Percentiles rank a stretch among this genome's conserved stretches.
phyloP scores from a whole-genome alignment of 345 rosid genomes.

The Odontarrhena argentea region DNA sequence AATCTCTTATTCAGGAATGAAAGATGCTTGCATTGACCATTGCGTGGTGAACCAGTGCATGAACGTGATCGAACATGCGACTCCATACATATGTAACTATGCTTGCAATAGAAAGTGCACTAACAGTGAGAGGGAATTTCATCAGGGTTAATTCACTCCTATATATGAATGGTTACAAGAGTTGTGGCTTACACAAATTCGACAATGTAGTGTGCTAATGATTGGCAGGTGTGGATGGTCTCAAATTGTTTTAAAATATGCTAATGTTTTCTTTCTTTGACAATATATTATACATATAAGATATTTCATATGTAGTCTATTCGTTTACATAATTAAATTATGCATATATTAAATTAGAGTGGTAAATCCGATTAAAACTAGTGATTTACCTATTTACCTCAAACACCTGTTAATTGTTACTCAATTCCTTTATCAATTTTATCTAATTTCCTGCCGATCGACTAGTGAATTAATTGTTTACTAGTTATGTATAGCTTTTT shows the following conservation, averaged over 20 bases:
- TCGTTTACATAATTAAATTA: too few species aligned
- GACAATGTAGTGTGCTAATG: not conserved
- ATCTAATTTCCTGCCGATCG: too few species aligned
- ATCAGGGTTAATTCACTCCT: not conserved
- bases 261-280: too few species aligned
- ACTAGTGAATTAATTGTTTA: too few species aligned
- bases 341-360: too few species aligned
- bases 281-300: too few species aligned
- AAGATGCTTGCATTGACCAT: slow-evolving; percentile 27
- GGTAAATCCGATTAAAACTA: too few species aligned
- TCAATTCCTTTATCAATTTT: too few species aligned
- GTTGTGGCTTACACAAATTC: not conserved
- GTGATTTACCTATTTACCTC: too few species aligned
- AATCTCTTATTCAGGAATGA: slow-evolving; percentile 11
- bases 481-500: too few species aligned
- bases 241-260: not conserved
- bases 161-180: not conserved
- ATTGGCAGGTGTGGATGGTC: not conserved
- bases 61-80: slow-evolving; percentile 24
- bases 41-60: slow-evolving; percentile 25
- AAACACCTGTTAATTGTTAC: too few species aligned
- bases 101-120: slow-evolving; percentile 26
- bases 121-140: slow-evolving; percentile 15
- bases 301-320: too few species aligned
- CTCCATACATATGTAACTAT: slow-evolving; percentile 31